Conservation (phyloP, 208 protist species). For the Trypanosoma conorhini region DNA sequence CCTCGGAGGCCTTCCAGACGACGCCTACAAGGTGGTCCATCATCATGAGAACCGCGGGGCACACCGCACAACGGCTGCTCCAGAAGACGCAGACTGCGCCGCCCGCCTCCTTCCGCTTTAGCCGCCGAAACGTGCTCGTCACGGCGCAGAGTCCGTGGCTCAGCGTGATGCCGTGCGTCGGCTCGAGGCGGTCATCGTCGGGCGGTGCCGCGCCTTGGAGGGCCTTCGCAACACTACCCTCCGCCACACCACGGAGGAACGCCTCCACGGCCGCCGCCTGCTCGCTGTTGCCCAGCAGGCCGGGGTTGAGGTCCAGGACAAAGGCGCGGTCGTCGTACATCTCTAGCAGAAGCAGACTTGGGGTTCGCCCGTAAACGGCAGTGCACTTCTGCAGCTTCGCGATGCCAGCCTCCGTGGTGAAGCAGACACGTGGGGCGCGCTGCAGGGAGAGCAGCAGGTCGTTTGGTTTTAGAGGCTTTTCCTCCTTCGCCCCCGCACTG, state of each 20-base stretch:
- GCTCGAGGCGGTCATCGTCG: slow-evolving; percentile 25
- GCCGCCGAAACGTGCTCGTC: slow-evolving; percentile 29
- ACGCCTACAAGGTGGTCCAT: slow-evolving; percentile 45
- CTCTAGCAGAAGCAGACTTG: slow-evolving; percentile 14
- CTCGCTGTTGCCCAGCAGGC: background rate
- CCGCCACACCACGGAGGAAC: slow-evolving; percentile 35
- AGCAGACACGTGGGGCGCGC: slow-evolving; percentile 9
- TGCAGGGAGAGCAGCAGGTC: background rate
- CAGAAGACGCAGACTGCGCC: slow-evolving; percentile 53
- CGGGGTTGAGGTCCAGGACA: slow-evolving; percentile 6
- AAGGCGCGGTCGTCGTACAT: slow-evolving; percentile 19
- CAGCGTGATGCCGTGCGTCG: slow-evolving; percentile 36
- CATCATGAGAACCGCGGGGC: slow-evolving; percentile 50
- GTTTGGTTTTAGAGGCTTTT: background rate
- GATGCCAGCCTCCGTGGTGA: slow-evolving; percentile 23
- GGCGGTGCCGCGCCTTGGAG: slow-evolving; percentile 41
- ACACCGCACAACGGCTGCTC: slow-evolving; percentile 65
- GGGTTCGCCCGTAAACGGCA: slow-evolving; percentile 19
- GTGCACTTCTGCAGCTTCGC: slow-evolving; percentile 21
- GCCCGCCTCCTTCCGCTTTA: slow-evolving; percentile 27
- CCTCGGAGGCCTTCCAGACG: slow-evolving; percentile 26
- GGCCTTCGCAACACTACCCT: slow-evolving; percentile 31
- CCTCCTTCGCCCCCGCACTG: background rate
- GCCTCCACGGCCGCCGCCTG: slow-evolving; percentile 6
- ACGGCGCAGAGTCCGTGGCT: slow-evolving; percentile 35